Base-by-base conservation (phyloP, 2,329 filamentous ascomycete species). In the Torrubiella hemipterigena region DNA sequence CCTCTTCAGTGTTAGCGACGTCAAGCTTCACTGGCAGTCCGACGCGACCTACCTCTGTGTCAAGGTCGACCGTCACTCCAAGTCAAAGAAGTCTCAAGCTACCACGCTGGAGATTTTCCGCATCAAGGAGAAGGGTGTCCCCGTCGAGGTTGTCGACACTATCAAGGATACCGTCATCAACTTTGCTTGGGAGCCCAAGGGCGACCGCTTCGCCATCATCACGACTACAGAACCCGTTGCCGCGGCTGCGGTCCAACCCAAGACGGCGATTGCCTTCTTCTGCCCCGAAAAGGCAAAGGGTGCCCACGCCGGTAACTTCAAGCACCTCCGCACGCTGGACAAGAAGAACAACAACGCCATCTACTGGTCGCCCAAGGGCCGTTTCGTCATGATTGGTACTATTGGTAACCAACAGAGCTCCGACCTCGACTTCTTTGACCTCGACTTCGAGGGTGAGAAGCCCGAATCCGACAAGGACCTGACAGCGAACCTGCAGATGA, bases 291-390 rank as follows among this genome's bases (percentile, higher is more conserved):
- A 94, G 68, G 65, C 74, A 49, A 98, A 96, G 73, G 84, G 71
- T 17, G 54, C 73, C 31, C 69, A 72, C 16, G 68, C 83, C 20
- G 91, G 91, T 41, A 95, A 93, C 69, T 98, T 96, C 73, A 93
- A 89, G 67, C 84, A 93, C 54, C 78, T 96, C 44, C 78, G 86
- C 41, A 96, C 87, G 7, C 69, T 94, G 34, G 91, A 98, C 49
- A 96, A 96, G 77, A 96, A 96, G 77, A 96, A 93, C 63, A 94
- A 82, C 73, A 98, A 98, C 52, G 87, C 84, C 42, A 98, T 98
- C 51, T 96, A 96, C 75, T 98, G 91, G 91, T 93, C 86, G 14
- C 91, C 91, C 16, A 84, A 80, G 56, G 91, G 91, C 32, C 80
- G 91, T 29, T 98, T 98, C 50, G 89, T 96, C 22, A 79, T 96